A percentile compares a stretch with the other conserved stretches of the same genome.
Evolutionary conservation across 352 stramenopile species (phyloP).

Genomic region (Elongisporangium undulatum): DNA sequence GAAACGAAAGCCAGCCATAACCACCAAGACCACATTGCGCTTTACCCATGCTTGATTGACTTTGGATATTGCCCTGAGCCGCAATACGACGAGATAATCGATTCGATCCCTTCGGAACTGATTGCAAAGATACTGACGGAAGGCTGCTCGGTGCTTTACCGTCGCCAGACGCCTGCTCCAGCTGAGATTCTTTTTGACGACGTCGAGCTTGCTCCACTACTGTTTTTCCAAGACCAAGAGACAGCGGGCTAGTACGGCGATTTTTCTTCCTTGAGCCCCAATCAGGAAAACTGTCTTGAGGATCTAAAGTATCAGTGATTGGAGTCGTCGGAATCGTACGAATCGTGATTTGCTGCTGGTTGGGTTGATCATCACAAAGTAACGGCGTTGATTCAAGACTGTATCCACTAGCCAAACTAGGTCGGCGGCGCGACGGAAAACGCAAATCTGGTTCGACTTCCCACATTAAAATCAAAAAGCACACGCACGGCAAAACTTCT

Average conservation of each 20-base stretch:
- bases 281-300: not conserved
- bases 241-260: constrained; percentile 55
- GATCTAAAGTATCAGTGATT: not conserved
- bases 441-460: constrained; percentile 73
- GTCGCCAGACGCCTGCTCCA: not conserved
- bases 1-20: constrained; percentile 67
- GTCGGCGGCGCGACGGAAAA: constrained; percentile 45
- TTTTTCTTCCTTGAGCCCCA: constrained; percentile 6
- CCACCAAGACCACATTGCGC: not conserved
- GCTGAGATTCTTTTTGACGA: constrained; percentile 5
- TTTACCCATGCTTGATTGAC: not conserved
- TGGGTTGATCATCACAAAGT: constrained; percentile 11
- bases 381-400: constrained; percentile 10
- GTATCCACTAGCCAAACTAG: constrained; percentile 27
- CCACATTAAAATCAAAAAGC: constrained; percentile 88
- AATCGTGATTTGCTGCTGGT: not conserved
- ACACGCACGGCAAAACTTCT: constrained; percentile 60
- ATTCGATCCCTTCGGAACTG: not conserved
- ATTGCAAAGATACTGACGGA: not conserved
- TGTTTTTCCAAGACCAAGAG: constrained; percentile 43
- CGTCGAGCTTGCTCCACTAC: constrained; percentile 38
- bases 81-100: not conserved
- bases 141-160: not conserved
- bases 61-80: not conserved
- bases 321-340: not conserved